Evolutionary conservation across 805 yeast genomes (phyloP), one percentile per base, ranked within the genome.

Genomic region (Candida andamanensis): DNA sequence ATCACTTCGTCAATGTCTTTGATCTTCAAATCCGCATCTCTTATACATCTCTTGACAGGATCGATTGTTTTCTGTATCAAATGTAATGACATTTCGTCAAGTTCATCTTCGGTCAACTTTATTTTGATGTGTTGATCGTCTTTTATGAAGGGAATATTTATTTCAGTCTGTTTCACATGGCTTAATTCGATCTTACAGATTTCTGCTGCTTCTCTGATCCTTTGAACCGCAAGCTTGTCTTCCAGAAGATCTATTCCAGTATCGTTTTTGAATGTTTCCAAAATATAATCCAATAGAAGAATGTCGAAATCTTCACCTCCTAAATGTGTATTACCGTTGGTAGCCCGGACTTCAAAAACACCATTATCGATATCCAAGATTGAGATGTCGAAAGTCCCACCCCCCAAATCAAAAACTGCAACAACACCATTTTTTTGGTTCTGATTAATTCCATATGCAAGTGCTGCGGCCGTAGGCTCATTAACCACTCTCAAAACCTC

Each of bases 261-360:
- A 44, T 72, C 71, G 33, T 60, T 51, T 52, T 76, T 61, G 61
- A 82, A 80, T 21, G 58, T 60, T 15, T 74, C 75, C 20, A 81
- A 55, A 32, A 83, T 76, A 58, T 77, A 60, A 24, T 68, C 56
- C 44, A 75, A 63, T 14, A 83, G 60, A 31, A 81, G 64, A 45
- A 76, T 78, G 60, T 83, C 94, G 54, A 82, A 80, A 60, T 83
- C 94, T 57, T 83, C 90, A 39, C 94, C 94, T 46, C 94, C 94
- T 45, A 83, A 67, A 60, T 81, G 90, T 14, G 90, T 81, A 56
- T 83, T 81, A 46, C 94, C 94, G 52, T 82, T 81, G 20, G 94
- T 83, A 28, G 90, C 80, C 46, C 83, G 67, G 14, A 83, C 92
- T 56, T 82, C 89, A 52, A 83, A 82, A 10, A 83, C 85, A 41